These are phyloP conservation scores for Fragosphaeria purpurea DNA, from an alignment of 2,329 filamentous ascomycete species.

Conservation along the genomic window DNA sequence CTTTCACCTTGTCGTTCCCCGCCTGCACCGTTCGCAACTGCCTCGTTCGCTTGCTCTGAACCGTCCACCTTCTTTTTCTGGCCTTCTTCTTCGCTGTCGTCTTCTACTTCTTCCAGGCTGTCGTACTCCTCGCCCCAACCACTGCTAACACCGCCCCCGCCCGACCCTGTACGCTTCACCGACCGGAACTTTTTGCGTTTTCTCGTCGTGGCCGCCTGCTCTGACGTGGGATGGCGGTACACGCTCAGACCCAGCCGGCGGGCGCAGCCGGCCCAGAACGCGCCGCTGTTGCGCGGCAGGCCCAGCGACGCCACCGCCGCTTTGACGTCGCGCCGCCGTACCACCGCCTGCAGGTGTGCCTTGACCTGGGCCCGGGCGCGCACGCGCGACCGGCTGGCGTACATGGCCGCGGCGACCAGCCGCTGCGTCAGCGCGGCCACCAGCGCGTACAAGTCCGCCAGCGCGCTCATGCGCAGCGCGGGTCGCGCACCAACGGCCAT, in stretches of 20 bases:
- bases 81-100: slow-evolving; percentile 12
- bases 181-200: too few relatives aligned
- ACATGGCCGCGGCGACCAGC: slow-evolving; percentile 57
- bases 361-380: slow-evolving; percentile 34
- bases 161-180: too few relatives aligned
- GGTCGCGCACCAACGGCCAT: slow-evolving; percentile 49
- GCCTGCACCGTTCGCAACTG: background rate
- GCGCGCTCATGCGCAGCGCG: slow-evolving; percentile 61
- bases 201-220: too few relatives aligned
- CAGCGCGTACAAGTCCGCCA: slow-evolving; percentile 67
- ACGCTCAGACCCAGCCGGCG: slow-evolving; percentile 41
- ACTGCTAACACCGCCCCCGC: too few relatives aligned
- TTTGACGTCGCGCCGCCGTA: slow-evolving; percentile 35
- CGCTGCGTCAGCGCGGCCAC: slow-evolving; percentile 57
- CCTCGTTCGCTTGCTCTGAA: too few relatives aligned
- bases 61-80: slow-evolving; percentile 12
- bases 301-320: slow-evolving; percentile 40
- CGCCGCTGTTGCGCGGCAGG: slow-evolving; percentile 24
- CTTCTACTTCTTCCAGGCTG: background rate
- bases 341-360: slow-evolving; percentile 19
- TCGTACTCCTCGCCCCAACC: too few relatives aligned
- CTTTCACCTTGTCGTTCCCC: background rate
- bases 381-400: slow-evolving; percentile 60
- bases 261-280: slow-evolving; percentile 39
- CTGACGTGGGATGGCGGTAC: slow-evolving; percentile 17